phyloP scores from a whole-genome alignment of 371 early-diverging fungal genomes.

The Rhizopus arrhizus region DNA sequence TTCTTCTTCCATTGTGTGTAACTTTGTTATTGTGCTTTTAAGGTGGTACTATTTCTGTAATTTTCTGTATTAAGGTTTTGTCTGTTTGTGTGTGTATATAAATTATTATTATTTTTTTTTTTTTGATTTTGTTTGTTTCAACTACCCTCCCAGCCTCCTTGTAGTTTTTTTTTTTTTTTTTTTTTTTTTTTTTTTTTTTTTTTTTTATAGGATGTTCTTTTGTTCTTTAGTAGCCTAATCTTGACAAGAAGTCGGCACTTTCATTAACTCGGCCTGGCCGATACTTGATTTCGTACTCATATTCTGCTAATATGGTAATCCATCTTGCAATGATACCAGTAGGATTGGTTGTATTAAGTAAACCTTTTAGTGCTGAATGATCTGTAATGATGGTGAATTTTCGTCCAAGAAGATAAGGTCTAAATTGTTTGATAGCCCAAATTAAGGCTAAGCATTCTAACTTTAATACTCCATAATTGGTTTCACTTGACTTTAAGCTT shows the following conservation, averaged over 20 bases:
- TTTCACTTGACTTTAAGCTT: not conserved
- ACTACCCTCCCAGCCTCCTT: too few relatives aligned
- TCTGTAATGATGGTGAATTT: constrained; percentile 1
- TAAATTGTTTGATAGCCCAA: not conserved
- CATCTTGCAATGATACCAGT: not conserved
- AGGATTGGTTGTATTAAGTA: constrained; percentile 1
- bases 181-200: too few relatives aligned
- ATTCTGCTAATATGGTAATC: constrained; percentile 1
- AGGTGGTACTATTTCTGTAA: too few relatives aligned
- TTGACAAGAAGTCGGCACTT: constrained; percentile 2
- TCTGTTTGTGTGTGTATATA: too few relatives aligned
- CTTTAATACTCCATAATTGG: constrained; percentile 4
- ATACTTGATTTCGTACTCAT: constrained; percentile 4
- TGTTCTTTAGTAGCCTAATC: not conserved
- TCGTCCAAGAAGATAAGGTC: constrained; percentile 1
- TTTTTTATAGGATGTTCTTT: too few relatives aligned
- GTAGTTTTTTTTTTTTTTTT: too few relatives aligned
- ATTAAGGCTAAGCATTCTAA: constrained; percentile 3
- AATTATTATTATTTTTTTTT: too few relatives aligned
- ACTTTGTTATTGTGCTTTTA: too few relatives aligned
- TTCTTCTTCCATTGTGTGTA: too few relatives aligned
- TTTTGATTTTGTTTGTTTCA: not conserved
- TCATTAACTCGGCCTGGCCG: not conserved
- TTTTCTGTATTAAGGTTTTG: too few relatives aligned
- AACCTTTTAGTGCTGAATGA: not conserved